phyloP scores from a whole-genome alignment of 805 yeast species.

The Torulaspora franciscae region DNA sequence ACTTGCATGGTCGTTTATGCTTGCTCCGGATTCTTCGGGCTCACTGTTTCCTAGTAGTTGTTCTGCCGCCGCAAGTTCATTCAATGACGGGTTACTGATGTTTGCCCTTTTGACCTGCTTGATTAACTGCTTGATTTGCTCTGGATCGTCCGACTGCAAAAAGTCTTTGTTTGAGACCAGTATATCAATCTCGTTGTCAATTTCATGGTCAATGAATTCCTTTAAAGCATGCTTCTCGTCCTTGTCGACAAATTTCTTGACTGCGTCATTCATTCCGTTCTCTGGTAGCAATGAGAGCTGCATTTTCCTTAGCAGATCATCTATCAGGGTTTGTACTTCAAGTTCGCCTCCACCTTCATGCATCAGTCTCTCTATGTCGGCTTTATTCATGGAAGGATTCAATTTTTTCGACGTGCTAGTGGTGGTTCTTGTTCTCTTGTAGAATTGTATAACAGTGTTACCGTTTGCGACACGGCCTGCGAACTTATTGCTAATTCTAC shows the following conservation, averaged over 20 bases:
- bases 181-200: constrained; percentile 47
- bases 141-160: constrained; percentile 37
- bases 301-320: constrained; percentile 56
- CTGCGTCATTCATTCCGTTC: constrained; percentile 65
- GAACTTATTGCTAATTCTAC: constrained; percentile 83
- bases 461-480: constrained; percentile 88
- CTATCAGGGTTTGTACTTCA: constrained; percentile 59
- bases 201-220: constrained; percentile 54
- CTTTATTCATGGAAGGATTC: constrained; percentile 12
- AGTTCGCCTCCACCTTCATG: constrained; percentile 38
- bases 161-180: constrained; percentile 42
- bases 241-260: constrained; percentile 67
- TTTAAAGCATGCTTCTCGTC: constrained; percentile 74
- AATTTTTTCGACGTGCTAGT: constrained; percentile 14
- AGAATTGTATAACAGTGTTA: constrained; percentile 76
- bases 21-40: background rate
- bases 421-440: constrained; percentile 42
- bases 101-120: constrained; percentile 40
- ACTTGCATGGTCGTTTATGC: background rate
- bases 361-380: constrained; percentile 16
- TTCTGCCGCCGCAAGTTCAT: constrained; percentile 6
- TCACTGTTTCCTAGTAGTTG: background rate
- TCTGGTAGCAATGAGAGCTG: constrained; percentile 69
- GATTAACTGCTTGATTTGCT: constrained; percentile 43
- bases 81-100: constrained; percentile 4